phyloP scores from a whole-genome alignment of 1,139 yeast genomes.

The Yamadazyma trypodendri region DNA sequence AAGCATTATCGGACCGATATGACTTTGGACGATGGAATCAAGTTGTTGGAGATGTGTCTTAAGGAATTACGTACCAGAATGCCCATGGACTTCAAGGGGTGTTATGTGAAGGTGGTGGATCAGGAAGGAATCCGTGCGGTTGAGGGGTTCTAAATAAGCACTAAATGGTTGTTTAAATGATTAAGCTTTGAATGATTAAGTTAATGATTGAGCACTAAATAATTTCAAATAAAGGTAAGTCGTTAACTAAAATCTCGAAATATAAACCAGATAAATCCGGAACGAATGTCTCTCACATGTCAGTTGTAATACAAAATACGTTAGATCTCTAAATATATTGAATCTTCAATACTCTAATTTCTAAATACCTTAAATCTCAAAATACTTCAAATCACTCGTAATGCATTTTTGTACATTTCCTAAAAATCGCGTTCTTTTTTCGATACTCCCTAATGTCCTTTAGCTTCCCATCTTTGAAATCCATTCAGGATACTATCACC shows the following conservation, averaged over 20 bases:
- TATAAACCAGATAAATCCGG: too few species aligned
- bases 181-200: too few species aligned
- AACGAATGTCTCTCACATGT: too few species aligned
- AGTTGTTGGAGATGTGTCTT: slow-evolving; percentile 69
- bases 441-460: slow-evolving; percentile 39
- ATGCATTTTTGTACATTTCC: too few species aligned
- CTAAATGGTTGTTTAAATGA: too few species aligned
- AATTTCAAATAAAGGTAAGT: background rate
- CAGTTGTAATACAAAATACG: too few species aligned
- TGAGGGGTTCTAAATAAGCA: too few species aligned
- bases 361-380: too few species aligned
- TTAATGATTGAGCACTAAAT: background rate
- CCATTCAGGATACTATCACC: slow-evolving; percentile 46
- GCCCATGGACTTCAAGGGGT: slow-evolving; percentile 97
- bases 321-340: too few species aligned
- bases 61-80: slow-evolving; percentile 80
- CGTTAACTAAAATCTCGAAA: too few species aligned
- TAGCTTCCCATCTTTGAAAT: slow-evolving; percentile 49
- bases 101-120: slow-evolving; percentile 72
- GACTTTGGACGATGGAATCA: slow-evolving; percentile 75
- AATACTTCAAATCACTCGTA: too few species aligned
- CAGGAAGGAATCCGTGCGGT: slow-evolving; percentile 53
- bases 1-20: slow-evolving; percentile 83
- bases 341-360: too few species aligned
- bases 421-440: background rate